Base-by-base conservation (phyloP, 2,329 filamentous ascomycete genomes). In the Aspergillus sp. region DNA sequence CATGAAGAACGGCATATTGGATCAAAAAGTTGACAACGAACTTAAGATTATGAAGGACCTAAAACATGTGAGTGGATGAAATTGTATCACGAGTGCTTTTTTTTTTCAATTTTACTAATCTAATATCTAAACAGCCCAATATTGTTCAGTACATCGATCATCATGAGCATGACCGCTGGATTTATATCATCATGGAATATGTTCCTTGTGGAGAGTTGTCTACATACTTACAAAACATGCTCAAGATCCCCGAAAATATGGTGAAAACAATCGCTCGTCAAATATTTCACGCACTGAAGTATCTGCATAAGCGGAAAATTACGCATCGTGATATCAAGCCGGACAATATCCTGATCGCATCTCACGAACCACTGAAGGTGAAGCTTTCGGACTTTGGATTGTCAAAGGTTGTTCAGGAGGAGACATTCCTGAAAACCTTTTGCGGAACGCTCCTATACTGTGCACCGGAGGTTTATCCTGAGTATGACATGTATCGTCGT, bases 301-400 rank as follows among this genome's bases (percentile, higher is more conserved):
- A 99, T 72, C 81, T 99, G 8, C 95, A 99, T 73, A 80, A 82
- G 53, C 88, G 90, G 67, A 91, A 89, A 69, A 97, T 99, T 66
- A 98, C 93, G 0, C 95, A 99, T 76, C 89, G 95, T n/a, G 95
- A 99, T 73, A 92, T 99, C 70, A 99, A 99, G 72, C 95, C 95
- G 0, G 95, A 99, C 79, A 99, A 99, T 69, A 97, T 99, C 60
- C 81, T 99, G 41, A 90, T 98, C 64, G 82, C 87, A 11, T 88
- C 86, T 1, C 72, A 85, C 9, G 80, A 88, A 6, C 92, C 93
- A 0, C 84, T 96, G 49, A 81, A 85, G 14, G 89, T 98, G 66
- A 98, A 99, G 75, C 81, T 99, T 14, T 96, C 95, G 0, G 95
- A 99, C 71, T 99, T 99, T 77, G 95, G 95, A 3, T 78, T 99